Evolutionary conservation across 257 asterid genomes (phyloP), one percentile per base, ranked within the genome.

Genomic region (Cordia subcordata): DNA sequence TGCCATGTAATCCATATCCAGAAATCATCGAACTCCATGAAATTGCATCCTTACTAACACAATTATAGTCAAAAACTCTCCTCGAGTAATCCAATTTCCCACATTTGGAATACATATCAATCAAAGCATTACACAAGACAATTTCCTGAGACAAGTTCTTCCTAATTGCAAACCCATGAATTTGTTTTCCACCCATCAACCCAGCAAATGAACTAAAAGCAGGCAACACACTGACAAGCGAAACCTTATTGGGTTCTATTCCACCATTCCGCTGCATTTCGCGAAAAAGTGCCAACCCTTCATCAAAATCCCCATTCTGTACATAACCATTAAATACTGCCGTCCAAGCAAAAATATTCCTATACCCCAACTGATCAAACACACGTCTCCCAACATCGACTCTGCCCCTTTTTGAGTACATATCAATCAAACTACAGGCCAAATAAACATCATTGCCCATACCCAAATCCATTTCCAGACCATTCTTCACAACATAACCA

Each of bases 1-100:
- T 82, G 11, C 95, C 86, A 18, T 85, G 91, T 63, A 81, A 50
- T 8, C 88, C 84, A 39, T 74, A 70, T n/a, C 84, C 92, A 23
- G 65, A 77, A 39, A 83, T 79, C 53, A 85, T 81, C 1, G 91
- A 74, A 65, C 86, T 73, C 94, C 94, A 85, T 4, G 91, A 85
- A 64, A 85, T 79, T 1, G 77, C 73, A 55, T 85, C 94, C 66
- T 73, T 85, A 9, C 23, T 22, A 5, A 58, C 10, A 51, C 86
- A 79, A 55, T 75, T 81, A 15, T 75, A 1, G 39, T 77, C 77
- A 57, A 85, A 83, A 23, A 83, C 85, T 42, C 23, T 57, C 44
- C 75, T 54, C 38, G 92, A 83, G 56, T 75, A 72, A 10, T 44
- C 61, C 76, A 83, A 67, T 49, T 80, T 72, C 60, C 95, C 95